A percentile compares a stretch with the other conserved stretches of the same genome.
phyloP scores from a whole-genome alignment of 306 rosid species.

The Lathyrus oleraceus region DNA sequence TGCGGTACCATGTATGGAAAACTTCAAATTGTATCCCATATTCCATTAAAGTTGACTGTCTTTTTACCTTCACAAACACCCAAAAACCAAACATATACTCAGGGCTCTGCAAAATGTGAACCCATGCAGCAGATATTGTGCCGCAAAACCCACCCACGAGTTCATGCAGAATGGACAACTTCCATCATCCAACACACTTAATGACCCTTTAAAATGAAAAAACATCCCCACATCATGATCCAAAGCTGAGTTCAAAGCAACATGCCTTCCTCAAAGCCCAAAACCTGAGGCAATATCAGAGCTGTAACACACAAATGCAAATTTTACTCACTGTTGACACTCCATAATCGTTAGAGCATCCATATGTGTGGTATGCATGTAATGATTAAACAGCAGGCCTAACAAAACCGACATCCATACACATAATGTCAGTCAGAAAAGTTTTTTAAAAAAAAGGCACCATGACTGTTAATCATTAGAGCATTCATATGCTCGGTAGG shows the following conservation, averaged over 20 bases:
- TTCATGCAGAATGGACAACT: slow-evolving; percentile 48
- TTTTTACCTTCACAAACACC: slow-evolving; percentile 40
- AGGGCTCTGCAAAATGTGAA: slow-evolving; percentile 46
- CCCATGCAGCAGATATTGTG: slow-evolving; percentile 41
- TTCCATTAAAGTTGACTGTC: slow-evolving; percentile 38
- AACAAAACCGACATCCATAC: slow-evolving; percentile 30
- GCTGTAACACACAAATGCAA: slow-evolving; percentile 95
- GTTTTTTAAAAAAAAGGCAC: background rate
- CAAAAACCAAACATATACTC: slow-evolving; percentile 46
- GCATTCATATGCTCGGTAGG: no score
- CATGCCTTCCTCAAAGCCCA: slow-evolving; percentile 91
- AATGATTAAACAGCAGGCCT: slow-evolving; percentile 41
- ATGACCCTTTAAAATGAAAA: slow-evolving; percentile 50
- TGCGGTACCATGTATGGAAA: slow-evolving; percentile 12
- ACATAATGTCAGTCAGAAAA: background rate
- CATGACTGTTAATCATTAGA: no score
- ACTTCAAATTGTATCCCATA: slow-evolving; percentile 32
- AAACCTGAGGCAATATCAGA: slow-evolving; percentile 52
- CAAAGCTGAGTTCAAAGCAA: slow-evolving; percentile 70
- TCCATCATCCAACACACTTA: slow-evolving; percentile 51
- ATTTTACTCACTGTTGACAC: slow-evolving; percentile 70
- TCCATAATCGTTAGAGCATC: slow-evolving; percentile 56
- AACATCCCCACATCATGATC: slow-evolving; percentile 55
- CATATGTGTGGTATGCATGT: slow-evolving; percentile 46
- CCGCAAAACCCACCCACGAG: slow-evolving; percentile 46